Percentiles rank a stretch among this genome's conserved stretches.
These are phyloP conservation scores for Miscanthus lutarioriparius DNA, from an alignment of 176 grass and related monocot species.

Conservation along the genomic window DNA sequence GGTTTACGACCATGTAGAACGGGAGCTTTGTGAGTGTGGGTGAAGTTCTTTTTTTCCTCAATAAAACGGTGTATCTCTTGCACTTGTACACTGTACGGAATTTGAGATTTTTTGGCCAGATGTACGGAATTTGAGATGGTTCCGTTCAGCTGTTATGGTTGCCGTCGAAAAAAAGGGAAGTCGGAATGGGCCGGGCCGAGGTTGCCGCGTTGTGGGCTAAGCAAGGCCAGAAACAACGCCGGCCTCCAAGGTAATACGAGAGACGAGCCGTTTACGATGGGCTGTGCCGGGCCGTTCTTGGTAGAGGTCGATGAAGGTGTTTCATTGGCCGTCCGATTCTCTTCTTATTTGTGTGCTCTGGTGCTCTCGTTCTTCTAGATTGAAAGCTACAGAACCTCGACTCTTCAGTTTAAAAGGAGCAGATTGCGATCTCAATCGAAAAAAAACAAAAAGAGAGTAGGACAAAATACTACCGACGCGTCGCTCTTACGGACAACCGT, in stretches of 20 bases:
- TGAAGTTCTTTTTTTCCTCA: neutral
- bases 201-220: neutral
- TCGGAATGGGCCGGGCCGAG: neutral
- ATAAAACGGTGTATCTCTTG: no score
- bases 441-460: neutral
- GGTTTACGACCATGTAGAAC: neutral
- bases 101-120: no score
- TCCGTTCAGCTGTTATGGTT: no score
- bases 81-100: no score
- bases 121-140: no score
- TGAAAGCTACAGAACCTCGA: neutral
- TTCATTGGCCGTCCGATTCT: neutral
- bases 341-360: neutral
- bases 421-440: neutral
- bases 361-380: neutral
- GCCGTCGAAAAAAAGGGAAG: no score
- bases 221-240: neutral
- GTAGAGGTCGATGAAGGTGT: neutral
- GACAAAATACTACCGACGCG: neutral
- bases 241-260: no score
- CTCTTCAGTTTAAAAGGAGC: neutral
- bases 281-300: neutral
- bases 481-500: no score
- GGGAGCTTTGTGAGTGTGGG: neutral
- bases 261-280: neutral